Conservation (phyloP, 2,329 filamentous ascomycete genomes). For the Catunica adiposa region DNA sequence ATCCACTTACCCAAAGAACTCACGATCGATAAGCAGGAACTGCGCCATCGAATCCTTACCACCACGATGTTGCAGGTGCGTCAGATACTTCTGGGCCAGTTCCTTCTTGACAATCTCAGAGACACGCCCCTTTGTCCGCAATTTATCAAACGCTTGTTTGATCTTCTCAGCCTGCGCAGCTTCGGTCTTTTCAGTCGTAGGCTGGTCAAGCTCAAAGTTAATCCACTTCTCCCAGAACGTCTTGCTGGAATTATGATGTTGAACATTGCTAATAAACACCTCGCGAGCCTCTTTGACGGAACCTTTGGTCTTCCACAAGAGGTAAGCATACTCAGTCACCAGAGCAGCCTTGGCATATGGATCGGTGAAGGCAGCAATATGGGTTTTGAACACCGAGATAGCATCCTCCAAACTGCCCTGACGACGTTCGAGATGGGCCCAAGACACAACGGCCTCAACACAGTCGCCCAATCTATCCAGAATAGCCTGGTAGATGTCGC, state of each 20-base stretch:
- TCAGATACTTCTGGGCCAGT: constrained; percentile 61
- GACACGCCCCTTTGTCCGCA: constrained; percentile 57
- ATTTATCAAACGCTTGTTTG: constrained; percentile 60
- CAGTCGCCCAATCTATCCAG: constrained; percentile 62
- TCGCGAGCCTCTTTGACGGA: constrained; percentile 64
- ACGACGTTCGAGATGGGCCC: constrained; percentile 72
- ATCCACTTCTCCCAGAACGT: constrained; percentile 86
- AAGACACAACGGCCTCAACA: constrained; percentile 72
- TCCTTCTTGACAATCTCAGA: constrained; percentile 52
- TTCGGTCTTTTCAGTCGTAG: constrained; percentile 49
- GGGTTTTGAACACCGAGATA: constrained; percentile 63
- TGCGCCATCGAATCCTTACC: constrained; percentile 72
- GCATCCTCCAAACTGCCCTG: constrained; percentile 72
- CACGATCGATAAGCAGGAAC: constrained; percentile 66
- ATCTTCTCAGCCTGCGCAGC: constrained; percentile 53
- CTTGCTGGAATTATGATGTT: constrained; percentile 70
- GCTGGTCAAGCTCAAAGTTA: constrained; percentile 74
- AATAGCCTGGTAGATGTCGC: constrained; percentile 71
- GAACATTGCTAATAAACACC: constrained; percentile 65
- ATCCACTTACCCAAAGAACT: constrained; percentile 63
- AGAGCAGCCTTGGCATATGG: constrained; percentile 71
- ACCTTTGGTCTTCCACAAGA: constrained; percentile 79
- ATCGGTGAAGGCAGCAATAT: constrained; percentile 58
- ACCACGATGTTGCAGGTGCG: constrained; percentile 68
- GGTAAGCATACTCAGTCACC: constrained; percentile 71